These are phyloP conservation scores for Lonicera japonica DNA, from an alignment of 129 eudicot genomes.

Conservation along the genomic window DNA sequence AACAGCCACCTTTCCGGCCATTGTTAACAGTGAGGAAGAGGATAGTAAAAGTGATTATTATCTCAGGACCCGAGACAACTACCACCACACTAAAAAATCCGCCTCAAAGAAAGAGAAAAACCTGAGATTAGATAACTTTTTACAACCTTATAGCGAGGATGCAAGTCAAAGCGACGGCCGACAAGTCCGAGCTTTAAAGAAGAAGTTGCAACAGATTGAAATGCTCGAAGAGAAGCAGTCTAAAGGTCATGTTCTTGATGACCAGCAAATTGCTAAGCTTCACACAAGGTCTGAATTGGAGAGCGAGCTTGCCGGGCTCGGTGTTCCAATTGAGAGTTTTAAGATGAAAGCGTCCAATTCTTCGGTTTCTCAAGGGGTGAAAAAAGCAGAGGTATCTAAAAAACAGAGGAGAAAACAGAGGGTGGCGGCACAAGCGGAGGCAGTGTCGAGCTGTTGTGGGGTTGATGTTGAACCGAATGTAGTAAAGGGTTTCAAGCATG, in stretches of 20 bases:
- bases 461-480: constrained; percentile 23
- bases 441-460: constrained; percentile 23
- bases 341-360: constrained; percentile 29
- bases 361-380: constrained; percentile 27
- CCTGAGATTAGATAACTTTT: constrained; percentile 56
- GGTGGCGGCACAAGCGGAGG: constrained; percentile 37
- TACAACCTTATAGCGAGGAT: constrained; percentile 54
- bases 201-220: constrained; percentile 93
- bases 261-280: constrained; percentile 83
- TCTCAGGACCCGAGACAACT: constrained; percentile 47
- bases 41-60: constrained; percentile 43
- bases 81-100: constrained; percentile 18
- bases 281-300: constrained; percentile 52
- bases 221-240: constrained; percentile 78
- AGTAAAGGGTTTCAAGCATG: constrained; percentile 31
- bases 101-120: constrained; percentile 29
- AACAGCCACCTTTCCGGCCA: constrained; percentile 88
- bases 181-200: constrained; percentile 66
- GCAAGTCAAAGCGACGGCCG: constrained; percentile 43
- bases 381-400: constrained; percentile 46
- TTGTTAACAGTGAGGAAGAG: constrained; percentile 89
- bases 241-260: constrained; percentile 88
- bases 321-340: constrained; percentile 59
- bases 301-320: constrained; percentile 76
- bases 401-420: constrained; percentile 69